Evolutionary conservation across 495 filamentous ascomycete species (phyloP), one percentile per base, ranked within the genome.

Genomic region (Neurospora sublineolata): DNA sequence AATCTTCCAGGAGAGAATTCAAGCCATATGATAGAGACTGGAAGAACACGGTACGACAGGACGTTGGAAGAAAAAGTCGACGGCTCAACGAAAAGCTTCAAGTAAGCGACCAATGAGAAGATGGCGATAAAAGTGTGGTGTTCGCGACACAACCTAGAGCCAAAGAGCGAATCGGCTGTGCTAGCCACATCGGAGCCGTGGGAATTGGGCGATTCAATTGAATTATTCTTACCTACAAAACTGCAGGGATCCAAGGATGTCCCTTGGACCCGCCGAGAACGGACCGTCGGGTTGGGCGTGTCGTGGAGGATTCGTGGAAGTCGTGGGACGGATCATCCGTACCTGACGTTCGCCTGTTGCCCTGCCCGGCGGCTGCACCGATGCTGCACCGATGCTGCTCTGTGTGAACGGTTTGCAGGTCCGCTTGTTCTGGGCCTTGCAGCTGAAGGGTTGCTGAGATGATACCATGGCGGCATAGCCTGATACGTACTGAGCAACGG

Each of bases 141-240:
- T 68, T 46, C 68, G 37, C 27, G 38, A 36, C 37, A 41, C 11
- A 11, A 60, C 27, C 52, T 18, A 46, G 37, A 18, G n/a, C 37
- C 33, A 73, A 71, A 71, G 60, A 70, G 16, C 37, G 70, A 73
- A 71, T 41, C 69, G 52, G 71, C 71, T 71, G 72, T 52, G 37
- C 40, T 71, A 68, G 27, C 52, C 52, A 64, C 52, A 37, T 58
- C 7, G 38, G 60, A 33, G 69, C 33, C 46, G 38, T 39, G 16
- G 30, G 40, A 46, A 73, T 73, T 73, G 60, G 72, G 16, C 37
- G 70, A 73, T 73, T 41, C 69, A 41, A 73, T 73, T 73, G 72
- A 60, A 64, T 68, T 71, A 68, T 73, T 72, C 41, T 73, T 73
- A 73, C 69, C 58, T 71, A 70, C 52, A 64, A 64, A 64, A 33